Evolutionary conservation across 2,329 filamentous ascomycete genomes (phyloP).

Genomic region (Fusarium sp.): DNA sequence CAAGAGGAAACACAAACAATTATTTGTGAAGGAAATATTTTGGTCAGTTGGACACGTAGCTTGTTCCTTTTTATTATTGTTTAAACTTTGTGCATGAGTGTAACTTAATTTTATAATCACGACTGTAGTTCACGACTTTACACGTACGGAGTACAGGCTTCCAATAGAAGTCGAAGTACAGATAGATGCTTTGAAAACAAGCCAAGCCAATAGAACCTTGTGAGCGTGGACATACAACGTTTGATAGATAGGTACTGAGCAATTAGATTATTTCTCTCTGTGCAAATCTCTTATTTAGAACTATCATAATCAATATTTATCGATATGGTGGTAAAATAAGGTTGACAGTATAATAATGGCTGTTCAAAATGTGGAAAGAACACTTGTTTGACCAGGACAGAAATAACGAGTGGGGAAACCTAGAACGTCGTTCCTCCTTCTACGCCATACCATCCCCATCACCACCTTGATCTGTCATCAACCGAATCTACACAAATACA

Average conservation of each 20-base stretch:
- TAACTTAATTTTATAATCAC: constrained; percentile 12
- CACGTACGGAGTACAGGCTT: neutral
- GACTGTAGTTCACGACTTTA: neutral
- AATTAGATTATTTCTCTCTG: neutral
- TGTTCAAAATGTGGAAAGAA: neutral
- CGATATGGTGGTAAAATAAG: neutral
- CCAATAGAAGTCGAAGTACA: neutral
- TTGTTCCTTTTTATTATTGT: neutral
- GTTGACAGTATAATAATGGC: neutral
- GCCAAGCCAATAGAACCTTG: neutral
- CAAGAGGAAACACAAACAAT: constrained; percentile 16
- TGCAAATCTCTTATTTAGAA: neutral
- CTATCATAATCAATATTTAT: neutral
- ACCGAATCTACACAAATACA: neutral
- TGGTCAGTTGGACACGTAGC: constrained; percentile 21
- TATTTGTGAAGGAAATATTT: neutral
- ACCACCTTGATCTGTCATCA: neutral
- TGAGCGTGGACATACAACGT: neutral
- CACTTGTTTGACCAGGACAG: neutral
- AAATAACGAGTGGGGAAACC: neutral
- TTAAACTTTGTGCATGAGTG: constrained; percentile 6
- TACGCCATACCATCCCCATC: neutral
- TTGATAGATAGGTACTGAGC: neutral
- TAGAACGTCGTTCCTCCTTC: neutral
- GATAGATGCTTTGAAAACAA: neutral